Base-by-base conservation (phyloP, 1,284 basidiomycete species). In the Cryptococcus neoformans region DNA sequence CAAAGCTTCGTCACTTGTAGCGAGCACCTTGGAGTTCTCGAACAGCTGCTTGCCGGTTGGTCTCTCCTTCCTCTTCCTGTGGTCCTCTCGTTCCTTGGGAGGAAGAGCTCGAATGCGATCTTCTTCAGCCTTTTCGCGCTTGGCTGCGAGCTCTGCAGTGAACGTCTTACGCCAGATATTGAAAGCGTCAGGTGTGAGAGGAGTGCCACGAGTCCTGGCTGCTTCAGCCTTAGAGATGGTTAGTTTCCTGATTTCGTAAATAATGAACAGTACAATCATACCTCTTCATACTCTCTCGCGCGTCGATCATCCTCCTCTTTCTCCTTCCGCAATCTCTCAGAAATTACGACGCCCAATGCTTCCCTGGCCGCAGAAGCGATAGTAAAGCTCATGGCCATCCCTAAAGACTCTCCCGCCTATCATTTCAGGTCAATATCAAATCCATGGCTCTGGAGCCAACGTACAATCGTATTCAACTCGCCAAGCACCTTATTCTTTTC, bases 361-460 rank as follows among this genome's bases (percentile, higher is more conserved):
- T 97, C 94, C 60, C 89, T 83, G 47, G 97, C 82, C 66, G 91
- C 88, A 2, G 90, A 88, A 4, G 92, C 89, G 6, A 99, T 82
- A 0, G 94, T 92, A 72, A 97, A 99, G 10, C 92, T 94, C 93
- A 98, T 97, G 2, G 95, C 92, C 88, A 97, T 95, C 41, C 93
- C 93, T 28, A 92, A 72, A 66, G 90, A 94, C 70, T 97, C 93
- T 70, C 89, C 84, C 35, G 88, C 93, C 90, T 93, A 60, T 55
- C 45, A 40, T 37, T 56, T 7, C n/a, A 51, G 40, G 40, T 51
- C 41, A 52, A n/a, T 40, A 12, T 2, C 44, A 46, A 17, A 46
- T 16, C 39, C 8, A 52, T 28, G 34, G 0, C 38, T 50, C 37
- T 17, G n/a, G 35, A 21, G 34, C 12, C 11, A 8, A 81, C 86